phyloP scores from a whole-genome alignment of 2,329 filamentous ascomycete genomes.

The Ceratocystis harringtonii region DNA sequence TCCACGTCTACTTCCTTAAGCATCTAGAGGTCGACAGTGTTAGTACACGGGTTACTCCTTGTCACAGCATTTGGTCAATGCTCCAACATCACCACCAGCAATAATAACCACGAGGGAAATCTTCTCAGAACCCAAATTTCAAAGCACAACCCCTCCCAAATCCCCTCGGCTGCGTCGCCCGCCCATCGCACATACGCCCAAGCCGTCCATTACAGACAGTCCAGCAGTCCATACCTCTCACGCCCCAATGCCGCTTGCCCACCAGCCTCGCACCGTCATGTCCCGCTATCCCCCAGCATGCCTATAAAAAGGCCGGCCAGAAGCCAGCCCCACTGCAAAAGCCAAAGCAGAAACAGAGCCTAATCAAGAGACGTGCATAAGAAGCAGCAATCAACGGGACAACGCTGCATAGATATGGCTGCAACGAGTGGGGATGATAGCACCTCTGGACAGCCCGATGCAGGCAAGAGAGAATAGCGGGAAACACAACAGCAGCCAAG shows the following conservation, averaged over 20 bases:
- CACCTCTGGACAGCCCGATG: not conserved
- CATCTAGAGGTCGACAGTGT: not conserved
- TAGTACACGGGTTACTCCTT: not conserved
- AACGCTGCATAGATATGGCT: not conserved
- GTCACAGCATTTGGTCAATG: not conserved
- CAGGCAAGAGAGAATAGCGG: not conserved
- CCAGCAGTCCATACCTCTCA: not conserved
- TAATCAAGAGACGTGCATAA: constrained; percentile 7
- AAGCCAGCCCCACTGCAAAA: not conserved
- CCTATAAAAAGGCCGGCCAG: not conserved
- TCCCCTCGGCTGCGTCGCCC: constrained; percentile 18
- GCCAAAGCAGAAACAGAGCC: not conserved
- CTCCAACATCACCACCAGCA: too few species aligned
- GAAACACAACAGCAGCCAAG: not conserved
- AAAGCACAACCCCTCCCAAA: constrained; percentile 28
- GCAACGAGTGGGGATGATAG: not conserved
- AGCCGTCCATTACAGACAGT: constrained; percentile 13
- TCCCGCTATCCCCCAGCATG: too few species aligned
- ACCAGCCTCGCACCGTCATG: not conserved
- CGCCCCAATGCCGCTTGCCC: not conserved
- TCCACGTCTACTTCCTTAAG: not conserved
- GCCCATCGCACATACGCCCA: constrained; percentile 13
- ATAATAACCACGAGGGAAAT: constrained; percentile 5
- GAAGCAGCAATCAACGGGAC: constrained; percentile 6
- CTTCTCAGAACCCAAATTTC: constrained; percentile 27